phyloP scores from a whole-genome alignment of 2,329 filamentous ascomycete genomes.

The Cercospora sp. region DNA sequence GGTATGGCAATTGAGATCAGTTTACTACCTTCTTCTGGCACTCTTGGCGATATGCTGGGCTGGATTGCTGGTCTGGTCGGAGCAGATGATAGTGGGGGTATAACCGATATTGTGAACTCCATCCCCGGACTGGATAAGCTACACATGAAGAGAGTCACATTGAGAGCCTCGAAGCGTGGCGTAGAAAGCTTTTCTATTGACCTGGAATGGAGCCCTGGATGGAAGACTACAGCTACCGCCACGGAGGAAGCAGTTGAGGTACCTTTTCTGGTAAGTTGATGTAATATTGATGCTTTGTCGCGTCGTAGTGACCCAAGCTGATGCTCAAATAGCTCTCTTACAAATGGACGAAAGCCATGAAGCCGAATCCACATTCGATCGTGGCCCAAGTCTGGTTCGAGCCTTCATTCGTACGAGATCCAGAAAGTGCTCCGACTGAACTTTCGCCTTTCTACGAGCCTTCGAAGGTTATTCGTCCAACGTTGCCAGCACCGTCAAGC shows the following conservation, averaged over 20 bases:
- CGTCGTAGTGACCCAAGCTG: not conserved
- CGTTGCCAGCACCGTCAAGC: not conserved
- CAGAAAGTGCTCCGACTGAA: not conserved
- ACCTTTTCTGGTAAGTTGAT: not conserved
- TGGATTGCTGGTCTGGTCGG: not conserved
- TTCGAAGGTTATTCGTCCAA: not conserved
- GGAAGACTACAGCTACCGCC: not conserved
- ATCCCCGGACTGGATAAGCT: not conserved
- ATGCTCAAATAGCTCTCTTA: not conserved
- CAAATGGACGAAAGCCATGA: not conserved
- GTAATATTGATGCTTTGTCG: not conserved
- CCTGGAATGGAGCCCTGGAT: not conserved
- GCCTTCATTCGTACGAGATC: not conserved
- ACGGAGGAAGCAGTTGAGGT: not conserved
- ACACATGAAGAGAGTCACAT: not conserved
- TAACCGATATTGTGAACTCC: not conserved
- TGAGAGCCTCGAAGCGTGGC: not conserved
- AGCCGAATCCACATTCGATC: not conserved
- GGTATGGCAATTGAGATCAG: not conserved
- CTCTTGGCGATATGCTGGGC: not conserved
- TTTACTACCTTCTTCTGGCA: not conserved
- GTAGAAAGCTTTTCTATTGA: not conserved
- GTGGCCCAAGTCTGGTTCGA: not conserved
- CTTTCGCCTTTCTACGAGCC: not conserved
- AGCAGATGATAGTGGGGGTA: not conserved